These are phyloP conservation scores for Hevea brasiliensis DNA, from an alignment of 345 rosid genomes.

Conservation along the genomic window DNA sequence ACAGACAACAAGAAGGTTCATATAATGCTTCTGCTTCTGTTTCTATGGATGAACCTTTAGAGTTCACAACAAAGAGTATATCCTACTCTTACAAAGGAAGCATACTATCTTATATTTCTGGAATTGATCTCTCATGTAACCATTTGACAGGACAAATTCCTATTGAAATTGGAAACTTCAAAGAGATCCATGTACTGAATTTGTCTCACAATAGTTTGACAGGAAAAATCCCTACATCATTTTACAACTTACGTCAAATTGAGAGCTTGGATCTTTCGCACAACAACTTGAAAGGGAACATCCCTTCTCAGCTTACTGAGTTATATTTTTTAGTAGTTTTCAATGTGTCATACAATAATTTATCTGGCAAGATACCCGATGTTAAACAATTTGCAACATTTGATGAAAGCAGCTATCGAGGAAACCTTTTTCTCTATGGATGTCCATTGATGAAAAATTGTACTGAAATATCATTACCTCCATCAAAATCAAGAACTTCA, in stretches of 20 bases:
- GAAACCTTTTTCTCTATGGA: slow-evolving; percentile 31
- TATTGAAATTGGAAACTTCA: slow-evolving; percentile 20
- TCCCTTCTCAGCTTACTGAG: slow-evolving; percentile 29
- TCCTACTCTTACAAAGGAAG: too few relatives aligned
- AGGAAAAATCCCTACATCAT: slow-evolving; percentile 27
- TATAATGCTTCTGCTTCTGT: too few relatives aligned
- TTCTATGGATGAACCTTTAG: too few relatives aligned
- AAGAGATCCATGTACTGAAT: slow-evolving; percentile 18
- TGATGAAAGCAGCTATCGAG: slow-evolving; percentile 10
- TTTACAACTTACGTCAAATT: slow-evolving; percentile 26
- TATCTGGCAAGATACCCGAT: slow-evolving; percentile 20
- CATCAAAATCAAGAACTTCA: neutral
- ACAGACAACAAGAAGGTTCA: too few relatives aligned
- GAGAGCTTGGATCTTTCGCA: slow-evolving; percentile 41
- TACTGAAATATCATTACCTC: too few relatives aligned
- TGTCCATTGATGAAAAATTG: slow-evolving; percentile 13
- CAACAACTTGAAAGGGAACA: slow-evolving; percentile 21
- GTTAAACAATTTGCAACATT: slow-evolving; percentile 28
- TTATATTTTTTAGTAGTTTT: slow-evolving; percentile 18
- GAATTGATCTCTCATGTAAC: too few relatives aligned
- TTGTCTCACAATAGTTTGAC: slow-evolving; percentile 32
- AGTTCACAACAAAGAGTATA: too few relatives aligned
- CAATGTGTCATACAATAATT: slow-evolving; percentile 37
- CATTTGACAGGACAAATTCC: too few relatives aligned
- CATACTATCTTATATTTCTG: too few relatives aligned